These are phyloP conservation scores for Trichosporon faecale DNA, from an alignment of 1,284 basidiomycete species.

Conservation along the genomic window DNA sequence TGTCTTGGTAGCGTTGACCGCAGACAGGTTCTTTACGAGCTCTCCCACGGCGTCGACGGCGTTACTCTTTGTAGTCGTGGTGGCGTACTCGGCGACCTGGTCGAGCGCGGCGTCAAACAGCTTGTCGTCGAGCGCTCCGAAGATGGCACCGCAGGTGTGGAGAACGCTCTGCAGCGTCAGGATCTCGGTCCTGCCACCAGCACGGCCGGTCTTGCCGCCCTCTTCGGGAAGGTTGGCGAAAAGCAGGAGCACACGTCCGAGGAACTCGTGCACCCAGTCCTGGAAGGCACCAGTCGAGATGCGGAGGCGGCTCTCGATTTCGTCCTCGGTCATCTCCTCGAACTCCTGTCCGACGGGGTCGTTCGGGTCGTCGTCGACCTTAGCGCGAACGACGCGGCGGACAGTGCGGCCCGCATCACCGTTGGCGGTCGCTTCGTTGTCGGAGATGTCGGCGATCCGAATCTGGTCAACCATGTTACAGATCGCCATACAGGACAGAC, in stretches of 20 bases:
- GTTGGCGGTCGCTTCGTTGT: conserved; percentile 31
- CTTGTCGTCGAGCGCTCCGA: conserved; percentile 79
- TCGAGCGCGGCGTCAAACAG: conserved; percentile 84
- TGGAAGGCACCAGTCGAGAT: conserved; percentile 46
- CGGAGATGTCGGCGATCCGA: conserved; percentile 58
- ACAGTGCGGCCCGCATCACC: conserved; percentile 31
- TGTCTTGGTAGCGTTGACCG: conserved; percentile 72
- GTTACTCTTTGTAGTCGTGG: conserved; percentile 79
- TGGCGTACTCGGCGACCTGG: conserved; percentile 72
- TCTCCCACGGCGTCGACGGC: conserved; percentile 86
- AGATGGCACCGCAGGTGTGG: conserved; percentile 61
- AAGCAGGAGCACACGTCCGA: conserved; percentile 78
- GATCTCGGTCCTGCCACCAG: conserved; percentile 52
- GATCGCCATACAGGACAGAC: conserved; percentile 56
- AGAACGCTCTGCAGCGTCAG: conserved; percentile 40
- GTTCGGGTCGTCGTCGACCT: conserved; percentile 43
- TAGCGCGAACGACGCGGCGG: conserved; percentile 26
- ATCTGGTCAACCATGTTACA: conserved; percentile 73
- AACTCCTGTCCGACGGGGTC: conserved; percentile 42
- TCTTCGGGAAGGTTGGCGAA: conserved; percentile 93
- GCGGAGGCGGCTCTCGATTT: conserved; percentile 43
- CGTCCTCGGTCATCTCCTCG: conserved; percentile 39
- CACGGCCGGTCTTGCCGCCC: conserved; percentile 48
- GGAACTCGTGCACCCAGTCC: conserved; percentile 86
- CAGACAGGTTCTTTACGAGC: conserved; percentile 79